These are phyloP conservation scores for Simplicillium aogashimaense DNA, from an alignment of 2,329 filamentous ascomycete genomes.

Conservation along the genomic window DNA sequence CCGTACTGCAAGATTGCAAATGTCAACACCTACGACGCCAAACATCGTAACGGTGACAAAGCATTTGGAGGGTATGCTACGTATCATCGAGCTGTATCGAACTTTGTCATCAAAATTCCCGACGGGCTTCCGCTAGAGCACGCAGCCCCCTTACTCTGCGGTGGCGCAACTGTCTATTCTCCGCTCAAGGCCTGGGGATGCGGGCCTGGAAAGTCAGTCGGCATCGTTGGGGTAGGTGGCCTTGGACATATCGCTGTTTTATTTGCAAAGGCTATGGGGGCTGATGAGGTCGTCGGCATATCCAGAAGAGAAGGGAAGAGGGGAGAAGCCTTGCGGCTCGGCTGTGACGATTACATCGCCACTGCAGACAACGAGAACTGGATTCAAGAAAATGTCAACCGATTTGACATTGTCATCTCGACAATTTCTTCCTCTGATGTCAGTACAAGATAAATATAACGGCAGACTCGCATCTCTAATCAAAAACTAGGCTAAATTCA, in stretches of 20 bases:
- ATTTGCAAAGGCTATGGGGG: constrained; percentile 57
- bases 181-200: constrained; percentile 53
- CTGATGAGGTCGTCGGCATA: constrained; percentile 50
- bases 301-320: constrained; percentile 42
- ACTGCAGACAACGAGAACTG: constrained; percentile 41
- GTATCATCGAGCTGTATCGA: constrained; percentile 22
- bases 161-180: constrained; percentile 56
- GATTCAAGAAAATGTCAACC: constrained; percentile 37
- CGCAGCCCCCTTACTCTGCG: constrained; percentile 61
- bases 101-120: constrained; percentile 42
- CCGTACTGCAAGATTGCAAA: constrained; percentile 27
- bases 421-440: constrained; percentile 41
- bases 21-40: constrained; percentile 43
- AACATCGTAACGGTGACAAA: constrained; percentile 17
- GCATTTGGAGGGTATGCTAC: constrained; percentile 38
- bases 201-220: constrained; percentile 58
- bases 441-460: no score
- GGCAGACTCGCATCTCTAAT: no score
- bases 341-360: constrained; percentile 41
- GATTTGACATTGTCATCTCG: constrained; percentile 48
- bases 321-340: constrained; percentile 44
- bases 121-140: constrained; percentile 26
- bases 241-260: constrained; percentile 60
- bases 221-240: constrained; percentile 57
- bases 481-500: no score